These are phyloP conservation scores for Aspergillus campestris DNA, from an alignment of 495 filamentous ascomycete genomes.

Conservation along the genomic window DNA sequence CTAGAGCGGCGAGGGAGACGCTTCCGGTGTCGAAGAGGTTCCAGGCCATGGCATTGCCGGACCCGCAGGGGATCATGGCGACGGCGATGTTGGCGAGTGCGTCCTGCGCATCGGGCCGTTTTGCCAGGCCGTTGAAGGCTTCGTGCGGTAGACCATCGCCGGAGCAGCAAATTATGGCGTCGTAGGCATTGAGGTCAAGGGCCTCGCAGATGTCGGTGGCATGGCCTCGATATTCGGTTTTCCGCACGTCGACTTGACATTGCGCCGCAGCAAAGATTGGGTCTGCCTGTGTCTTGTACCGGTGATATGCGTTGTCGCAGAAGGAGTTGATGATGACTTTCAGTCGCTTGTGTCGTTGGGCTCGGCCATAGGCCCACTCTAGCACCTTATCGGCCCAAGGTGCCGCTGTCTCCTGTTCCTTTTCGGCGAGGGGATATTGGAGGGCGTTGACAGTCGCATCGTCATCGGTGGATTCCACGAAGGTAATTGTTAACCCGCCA, in stretches of 20 bases:
- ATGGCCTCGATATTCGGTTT: conserved; percentile 65
- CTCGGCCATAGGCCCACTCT: conserved; percentile 60
- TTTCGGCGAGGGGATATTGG: conserved; percentile 50
- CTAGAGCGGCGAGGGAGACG: conserved; percentile 66
- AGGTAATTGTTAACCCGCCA: conserved; percentile 61
- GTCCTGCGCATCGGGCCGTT: conserved; percentile 60
- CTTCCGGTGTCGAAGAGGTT: conserved; percentile 79
- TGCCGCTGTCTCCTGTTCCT: conserved; percentile 40
- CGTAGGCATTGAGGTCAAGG: conserved; percentile 68
- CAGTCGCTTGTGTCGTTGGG: conserved; percentile 61
- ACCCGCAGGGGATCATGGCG: conserved; percentile 80
- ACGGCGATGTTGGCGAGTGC: conserved; percentile 74
- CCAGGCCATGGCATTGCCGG: conserved; percentile 88
- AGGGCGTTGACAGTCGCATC: conserved; percentile 49
- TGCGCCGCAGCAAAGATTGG: conserved; percentile 78
- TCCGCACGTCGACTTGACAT: conserved; percentile 68
- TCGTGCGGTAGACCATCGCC: conserved; percentile 93
- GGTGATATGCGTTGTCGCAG: conserved; percentile 68
- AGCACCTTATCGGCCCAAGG: conserved; percentile 58
- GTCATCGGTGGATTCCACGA: conserved; percentile 52
- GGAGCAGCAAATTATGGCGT: conserved; percentile 81
- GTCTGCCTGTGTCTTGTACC: conserved; percentile 67
- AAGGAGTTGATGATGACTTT: conserved; percentile 92
- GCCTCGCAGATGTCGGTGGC: conserved; percentile 69
- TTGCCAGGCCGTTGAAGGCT: conserved; percentile 86